Evolutionary conservation across 768 basidiomycete genomes (phyloP).

Genomic region (Hericium erinaceus): DNA sequence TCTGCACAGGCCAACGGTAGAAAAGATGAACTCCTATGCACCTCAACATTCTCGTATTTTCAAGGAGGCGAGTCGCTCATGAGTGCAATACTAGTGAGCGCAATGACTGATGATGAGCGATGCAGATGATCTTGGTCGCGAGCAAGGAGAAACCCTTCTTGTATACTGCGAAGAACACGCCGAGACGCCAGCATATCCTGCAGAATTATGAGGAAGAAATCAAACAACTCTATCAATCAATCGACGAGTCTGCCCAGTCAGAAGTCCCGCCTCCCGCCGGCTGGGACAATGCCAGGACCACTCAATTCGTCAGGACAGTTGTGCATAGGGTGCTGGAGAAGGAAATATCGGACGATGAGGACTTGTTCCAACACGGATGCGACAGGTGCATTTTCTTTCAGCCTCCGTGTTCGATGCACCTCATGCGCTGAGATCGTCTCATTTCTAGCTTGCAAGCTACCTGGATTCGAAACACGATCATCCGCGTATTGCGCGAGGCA

Average conservation of each 20-base stretch:
- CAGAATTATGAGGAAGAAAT: constrained; percentile 15
- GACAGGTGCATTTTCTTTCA: constrained; percentile 13
- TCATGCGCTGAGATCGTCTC: not conserved
- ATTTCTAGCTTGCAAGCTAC: constrained; percentile 30
- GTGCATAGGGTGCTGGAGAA: constrained; percentile 11
- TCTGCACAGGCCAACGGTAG: constrained; percentile 12
- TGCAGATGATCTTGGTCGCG: constrained; percentile 39
- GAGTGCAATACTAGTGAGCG: not conserved
- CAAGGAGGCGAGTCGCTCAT: constrained; percentile 10
- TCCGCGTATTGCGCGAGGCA: constrained; percentile 24
- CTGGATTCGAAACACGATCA: constrained; percentile 30
- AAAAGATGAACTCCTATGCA: constrained; percentile 17
- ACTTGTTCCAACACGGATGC: constrained; percentile 17
- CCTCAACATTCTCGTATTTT: constrained; percentile 19
- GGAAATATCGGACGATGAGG: constrained; percentile 8
- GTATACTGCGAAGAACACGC: constrained; percentile 35
- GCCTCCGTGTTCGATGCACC: not conserved
- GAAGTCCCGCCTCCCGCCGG: constrained; percentile 7
- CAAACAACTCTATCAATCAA: constrained; percentile 8
- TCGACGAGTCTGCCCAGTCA: constrained; percentile 15
- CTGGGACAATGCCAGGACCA: constrained; percentile 8
- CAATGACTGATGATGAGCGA: not conserved
- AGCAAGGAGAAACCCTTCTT: constrained; percentile 32
- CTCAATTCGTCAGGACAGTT: constrained; percentile 8
- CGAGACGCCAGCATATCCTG: constrained; percentile 20